Evolutionary conservation across 1,139 yeast species (phyloP), one percentile per base, ranked within the genome.

Genomic region (Yamadazyma trypodendri): DNA sequence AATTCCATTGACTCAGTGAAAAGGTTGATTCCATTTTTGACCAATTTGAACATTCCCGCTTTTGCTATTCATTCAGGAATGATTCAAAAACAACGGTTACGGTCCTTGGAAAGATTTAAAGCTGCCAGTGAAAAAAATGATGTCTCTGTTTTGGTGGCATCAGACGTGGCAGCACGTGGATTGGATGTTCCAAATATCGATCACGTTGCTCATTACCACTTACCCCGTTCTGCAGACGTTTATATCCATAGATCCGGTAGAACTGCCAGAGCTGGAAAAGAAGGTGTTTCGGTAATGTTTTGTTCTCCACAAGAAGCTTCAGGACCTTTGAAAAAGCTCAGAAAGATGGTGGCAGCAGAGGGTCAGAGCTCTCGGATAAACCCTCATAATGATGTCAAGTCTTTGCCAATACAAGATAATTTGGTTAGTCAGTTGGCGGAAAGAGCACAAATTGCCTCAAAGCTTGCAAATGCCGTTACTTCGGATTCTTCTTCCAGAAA

Each of bases 151-250:
- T 69, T 94, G 38, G 78, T 94, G 38, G 96, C 97, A 1, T 88
- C 97, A 2, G 99, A 92, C 61, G 97, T 92, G 37, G 98, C 99
- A 2, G 98, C 99, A 6, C 79, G 99, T 68, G 99, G 99, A 43
- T 73, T 94, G 44, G 99, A 94, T 71, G 88, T 94, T 42, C 85
- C 96, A 2, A 76, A 77, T 34, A 90, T 94, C 38, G 85, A 89
- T 53, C 98, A 92, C 59, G 98, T 94, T 30, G 88, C 92, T 11
- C 98, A 92, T 59, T 92, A 92, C 55, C 97, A 92, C 62, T 71
- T 94, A 45, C 98, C 99, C 9, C 75, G 97, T 46, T 76, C 95
- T 8, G 97, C 97, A 0, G 98, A 94, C 58, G 81, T 89, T 39
- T 92, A 92, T 56, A 83, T 92, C 47, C 99, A 92, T 63, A 77